Percentiles rank a stretch among this genome's conserved stretches.
phyloP scores from a whole-genome alignment of 352 stramenopile genomes.

The Pythium dissotocum region DNA sequence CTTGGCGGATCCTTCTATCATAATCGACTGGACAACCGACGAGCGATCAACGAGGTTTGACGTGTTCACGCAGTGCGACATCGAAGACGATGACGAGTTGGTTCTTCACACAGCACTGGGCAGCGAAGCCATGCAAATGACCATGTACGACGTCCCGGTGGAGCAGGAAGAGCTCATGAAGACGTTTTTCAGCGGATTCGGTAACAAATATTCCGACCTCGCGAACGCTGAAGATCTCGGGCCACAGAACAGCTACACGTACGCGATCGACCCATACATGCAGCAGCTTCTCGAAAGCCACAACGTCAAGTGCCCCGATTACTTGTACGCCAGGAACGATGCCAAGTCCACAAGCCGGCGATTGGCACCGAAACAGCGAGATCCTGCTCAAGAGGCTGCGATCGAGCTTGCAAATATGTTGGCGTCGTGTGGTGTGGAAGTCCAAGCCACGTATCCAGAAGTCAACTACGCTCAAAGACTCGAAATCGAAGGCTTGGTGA shows the following conservation, averaged over 20 bases:
- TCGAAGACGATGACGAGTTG: constrained; percentile 10
- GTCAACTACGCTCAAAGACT: constrained; percentile 8
- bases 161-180: constrained; percentile 18
- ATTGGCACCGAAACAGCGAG: neutral
- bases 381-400: neutral
- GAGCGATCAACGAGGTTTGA: constrained; percentile 13
- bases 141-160: constrained; percentile 3
- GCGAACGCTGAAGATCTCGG: constrained; percentile 23
- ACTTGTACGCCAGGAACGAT: constrained; percentile 10
- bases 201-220: constrained; percentile 20
- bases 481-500: constrained; percentile 23
- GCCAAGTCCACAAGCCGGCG: neutral
- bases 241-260: constrained; percentile 28
- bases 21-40: constrained; percentile 8
- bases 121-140: constrained; percentile 20
- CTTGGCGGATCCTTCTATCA: constrained; percentile 6
- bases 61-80: constrained; percentile 16
- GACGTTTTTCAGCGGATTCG: constrained; percentile 29
- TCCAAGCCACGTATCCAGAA: neutral
- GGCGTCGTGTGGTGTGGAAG: constrained; percentile 15
- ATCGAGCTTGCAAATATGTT: constrained; percentile 5
- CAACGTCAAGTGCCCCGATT: constrained; percentile 21
- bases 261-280: constrained; percentile 25
- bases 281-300: constrained; percentile 18
- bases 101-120: constrained; percentile 15